Conservation (phyloP, 352 stramenopile genomes). For the Pythium periplocum region DNA sequence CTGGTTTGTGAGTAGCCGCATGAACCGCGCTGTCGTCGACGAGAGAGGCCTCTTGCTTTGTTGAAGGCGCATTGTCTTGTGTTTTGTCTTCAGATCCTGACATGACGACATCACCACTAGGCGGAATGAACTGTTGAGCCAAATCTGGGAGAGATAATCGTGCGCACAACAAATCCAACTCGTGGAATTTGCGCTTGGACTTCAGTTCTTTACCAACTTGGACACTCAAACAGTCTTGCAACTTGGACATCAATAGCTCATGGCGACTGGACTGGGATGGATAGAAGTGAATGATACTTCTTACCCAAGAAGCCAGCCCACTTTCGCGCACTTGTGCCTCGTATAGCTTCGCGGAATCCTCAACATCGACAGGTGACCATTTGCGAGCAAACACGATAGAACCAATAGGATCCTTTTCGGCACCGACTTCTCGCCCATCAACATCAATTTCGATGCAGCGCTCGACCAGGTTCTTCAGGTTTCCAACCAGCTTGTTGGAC, state of each 20-base stretch:
- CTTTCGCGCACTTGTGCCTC: constrained; percentile 50
- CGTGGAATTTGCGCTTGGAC: constrained; percentile 50
- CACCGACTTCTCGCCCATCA: constrained; percentile 7
- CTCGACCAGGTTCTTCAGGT: constrained; percentile 61
- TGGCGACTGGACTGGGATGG: constrained; percentile 51
- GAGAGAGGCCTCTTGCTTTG: constrained; percentile 17
- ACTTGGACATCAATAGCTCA: constrained; percentile 41
- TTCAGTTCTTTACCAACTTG: constrained; percentile 22
- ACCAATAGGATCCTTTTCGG: constrained; percentile 29
- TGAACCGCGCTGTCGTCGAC: constrained; percentile 71
- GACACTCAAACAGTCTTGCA: constrained; percentile 53
- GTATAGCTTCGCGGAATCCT: constrained; percentile 46
- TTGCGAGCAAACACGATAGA: constrained; percentile 35
- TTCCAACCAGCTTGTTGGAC: constrained; percentile 61
- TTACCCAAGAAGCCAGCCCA: constrained; percentile 62
- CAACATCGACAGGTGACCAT: constrained; percentile 33
- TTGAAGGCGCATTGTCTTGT: background rate
- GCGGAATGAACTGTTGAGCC: constrained; percentile 68
- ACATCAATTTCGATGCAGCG: constrained; percentile 33
- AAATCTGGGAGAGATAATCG: constrained; percentile 70
- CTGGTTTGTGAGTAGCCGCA: constrained; percentile 50
- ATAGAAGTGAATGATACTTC: constrained; percentile 77
- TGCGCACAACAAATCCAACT: constrained; percentile 79
- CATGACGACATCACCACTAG: constrained; percentile 57
- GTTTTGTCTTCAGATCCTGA: constrained; percentile 2